A percentile compares a stretch with the other conserved stretches of the same genome.
These are phyloP conservation scores for Metarhizium brunneum DNA, from an alignment of 2,329 filamentous ascomycete genomes.

Conservation along the genomic window DNA sequence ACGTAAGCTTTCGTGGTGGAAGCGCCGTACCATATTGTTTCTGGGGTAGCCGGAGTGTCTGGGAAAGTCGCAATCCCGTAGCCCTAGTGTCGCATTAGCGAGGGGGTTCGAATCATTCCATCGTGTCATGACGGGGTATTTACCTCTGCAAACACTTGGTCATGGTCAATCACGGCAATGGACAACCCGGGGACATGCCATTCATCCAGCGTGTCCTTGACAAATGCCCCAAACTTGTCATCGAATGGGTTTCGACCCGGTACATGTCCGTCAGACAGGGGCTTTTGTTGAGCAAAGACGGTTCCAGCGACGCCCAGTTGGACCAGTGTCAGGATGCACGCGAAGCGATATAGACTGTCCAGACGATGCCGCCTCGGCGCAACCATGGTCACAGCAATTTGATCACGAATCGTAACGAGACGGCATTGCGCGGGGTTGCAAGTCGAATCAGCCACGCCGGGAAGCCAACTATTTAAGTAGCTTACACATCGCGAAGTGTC, in stretches of 20 bases:
- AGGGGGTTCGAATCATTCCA: neutral
- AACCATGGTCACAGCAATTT: too few species aligned
- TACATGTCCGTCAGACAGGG: neutral
- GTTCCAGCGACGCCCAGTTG: neutral
- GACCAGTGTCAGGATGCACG: too few species aligned
- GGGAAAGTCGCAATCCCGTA: constrained; percentile 20
- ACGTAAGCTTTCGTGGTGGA: constrained; percentile 49
- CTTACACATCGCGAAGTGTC: too few species aligned
- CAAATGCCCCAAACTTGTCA: constrained; percentile 9
- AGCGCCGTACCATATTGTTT: constrained; percentile 45
- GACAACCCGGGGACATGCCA: constrained; percentile 20
- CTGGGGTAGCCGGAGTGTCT: constrained; percentile 30
- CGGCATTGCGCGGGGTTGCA: too few species aligned
- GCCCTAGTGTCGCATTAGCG: constrained; percentile 10
- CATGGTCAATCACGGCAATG: constrained; percentile 17
- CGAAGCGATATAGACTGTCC: too few species aligned
- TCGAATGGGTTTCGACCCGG: constrained; percentile 8
- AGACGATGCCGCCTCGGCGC: too few species aligned
- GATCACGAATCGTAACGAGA: too few species aligned
- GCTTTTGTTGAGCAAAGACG: neutral
- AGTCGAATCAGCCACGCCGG: too few species aligned
- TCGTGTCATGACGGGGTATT: neutral
- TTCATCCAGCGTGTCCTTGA: constrained; percentile 10
- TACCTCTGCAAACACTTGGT: constrained; percentile 16
- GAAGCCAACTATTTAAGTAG: too few species aligned